These are phyloP conservation scores for Arachis monticola DNA, from an alignment of 331 rosid species.

Conservation along the genomic window DNA sequence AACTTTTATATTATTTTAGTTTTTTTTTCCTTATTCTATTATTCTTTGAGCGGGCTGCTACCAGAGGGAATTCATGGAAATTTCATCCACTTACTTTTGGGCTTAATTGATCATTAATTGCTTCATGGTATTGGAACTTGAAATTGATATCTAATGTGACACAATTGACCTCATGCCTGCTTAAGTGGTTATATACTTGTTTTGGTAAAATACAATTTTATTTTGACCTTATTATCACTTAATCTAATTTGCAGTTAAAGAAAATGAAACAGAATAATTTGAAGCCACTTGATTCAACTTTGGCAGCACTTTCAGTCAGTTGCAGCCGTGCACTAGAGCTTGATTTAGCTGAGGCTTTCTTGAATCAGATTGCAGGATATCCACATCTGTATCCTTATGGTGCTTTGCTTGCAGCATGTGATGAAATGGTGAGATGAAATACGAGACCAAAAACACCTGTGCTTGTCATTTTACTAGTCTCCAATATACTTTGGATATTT, in stretches of 20 bases:
- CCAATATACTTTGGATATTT: background rate
- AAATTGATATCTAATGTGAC: slow-evolving; percentile 26
- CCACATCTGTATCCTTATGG: slow-evolving; percentile 56
- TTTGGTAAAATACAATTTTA: slow-evolving; percentile 9
- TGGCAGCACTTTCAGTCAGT: slow-evolving; percentile 64
- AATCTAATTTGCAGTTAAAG: slow-evolving; percentile 60
- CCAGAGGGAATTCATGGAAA: slow-evolving; percentile 23
- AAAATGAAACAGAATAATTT: slow-evolving; percentile 65
- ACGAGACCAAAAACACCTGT: slow-evolving; percentile 22
- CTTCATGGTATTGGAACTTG: slow-evolving; percentile 33
- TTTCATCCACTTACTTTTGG: background rate
- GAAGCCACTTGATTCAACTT: slow-evolving; percentile 69
- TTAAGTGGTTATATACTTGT: background rate
- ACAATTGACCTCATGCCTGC: slow-evolving; percentile 24
- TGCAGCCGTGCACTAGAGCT: slow-evolving; percentile 67
- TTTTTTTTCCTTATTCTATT: background rate
- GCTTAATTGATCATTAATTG: slow-evolving; percentile 1
- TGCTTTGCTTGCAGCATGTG: slow-evolving; percentile 68
- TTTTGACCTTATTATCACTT: slow-evolving; percentile 38
- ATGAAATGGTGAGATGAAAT: slow-evolving; percentile 63
- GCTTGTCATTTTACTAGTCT: slow-evolving; percentile 12
- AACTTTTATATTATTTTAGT: background rate
- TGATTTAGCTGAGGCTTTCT: slow-evolving; percentile 75
- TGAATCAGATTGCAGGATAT: slow-evolving; percentile 59
- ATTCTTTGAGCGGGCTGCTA: slow-evolving; percentile 2